Evolutionary conservation across 208 protist genomes (phyloP).

Genomic region (Acanthamoeba sp.): DNA sequence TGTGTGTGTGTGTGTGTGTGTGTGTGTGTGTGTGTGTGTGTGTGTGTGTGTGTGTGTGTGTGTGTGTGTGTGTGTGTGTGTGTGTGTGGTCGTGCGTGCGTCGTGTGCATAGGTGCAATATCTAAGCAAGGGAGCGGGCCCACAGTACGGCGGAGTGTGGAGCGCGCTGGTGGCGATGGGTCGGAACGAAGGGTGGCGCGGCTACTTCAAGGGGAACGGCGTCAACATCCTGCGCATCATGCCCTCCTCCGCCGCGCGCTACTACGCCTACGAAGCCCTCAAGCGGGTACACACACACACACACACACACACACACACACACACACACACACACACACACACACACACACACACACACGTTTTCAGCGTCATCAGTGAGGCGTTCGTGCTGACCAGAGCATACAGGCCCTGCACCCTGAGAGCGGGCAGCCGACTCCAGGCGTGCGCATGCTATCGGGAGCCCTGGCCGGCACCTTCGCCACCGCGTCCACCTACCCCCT

Average conservation of each 20-base stretch:
- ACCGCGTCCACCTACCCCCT: background rate
- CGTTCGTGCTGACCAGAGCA: no score
- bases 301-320: no score
- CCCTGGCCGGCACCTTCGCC: constrained; percentile 29
- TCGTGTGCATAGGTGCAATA: constrained; percentile 33
- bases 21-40: background rate
- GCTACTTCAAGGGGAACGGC: constrained; percentile 65
- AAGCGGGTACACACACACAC: constrained; percentile 6
- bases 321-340: no score
- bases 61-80: background rate
- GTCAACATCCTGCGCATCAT: constrained; percentile 68
- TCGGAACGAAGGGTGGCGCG: constrained; percentile 19
- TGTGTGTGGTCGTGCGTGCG: background rate
- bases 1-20: background rate
- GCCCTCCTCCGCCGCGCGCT: constrained; percentile 66
- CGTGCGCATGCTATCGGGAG: constrained; percentile 23
- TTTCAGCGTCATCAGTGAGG: no score
- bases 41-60: background rate
- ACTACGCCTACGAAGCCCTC: constrained; percentile 47
- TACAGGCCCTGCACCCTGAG: constrained; percentile 11
- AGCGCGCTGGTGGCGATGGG: constrained; percentile 29
- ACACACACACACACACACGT: no score
- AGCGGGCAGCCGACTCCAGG: background rate
- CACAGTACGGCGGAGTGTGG: constrained; percentile 28
- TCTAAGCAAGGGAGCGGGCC: constrained; percentile 17